Percentiles rank a stretch among this genome's conserved stretches.
phyloP scores from a whole-genome alignment of 208 protist genomes.

The Trypanosoma rangeli region DNA sequence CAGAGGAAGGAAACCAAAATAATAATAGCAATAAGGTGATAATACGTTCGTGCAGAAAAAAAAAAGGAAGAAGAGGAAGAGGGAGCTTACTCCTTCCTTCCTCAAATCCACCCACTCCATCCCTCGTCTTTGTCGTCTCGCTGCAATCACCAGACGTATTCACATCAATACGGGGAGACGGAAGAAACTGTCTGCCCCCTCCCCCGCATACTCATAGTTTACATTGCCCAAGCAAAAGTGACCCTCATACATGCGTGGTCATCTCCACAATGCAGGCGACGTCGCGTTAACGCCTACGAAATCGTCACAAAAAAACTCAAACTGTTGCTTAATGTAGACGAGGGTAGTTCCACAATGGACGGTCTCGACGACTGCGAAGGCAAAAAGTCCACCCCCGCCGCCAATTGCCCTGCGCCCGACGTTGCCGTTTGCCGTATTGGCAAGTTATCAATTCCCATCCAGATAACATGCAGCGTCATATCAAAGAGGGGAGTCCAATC shows the following conservation, averaged over 20 bases:
- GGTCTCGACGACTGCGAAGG: background rate
- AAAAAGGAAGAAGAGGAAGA: slow-evolving; percentile 5
- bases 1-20: no score
- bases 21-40: no score
- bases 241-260: background rate
- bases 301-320: slow-evolving; percentile 27
- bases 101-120: no score
- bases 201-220: background rate
- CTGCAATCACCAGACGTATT: background rate
- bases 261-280: background rate
- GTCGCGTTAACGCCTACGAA: slow-evolving; percentile 4
- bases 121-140: background rate
- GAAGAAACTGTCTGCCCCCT: no score
- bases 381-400: background rate
- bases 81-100: background rate
- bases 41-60: no score
- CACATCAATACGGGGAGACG: no score
- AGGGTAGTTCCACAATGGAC: background rate
- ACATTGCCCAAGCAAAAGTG: slow-evolving; percentile 1
- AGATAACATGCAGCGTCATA: slow-evolving; percentile 18
- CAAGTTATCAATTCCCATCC: background rate
- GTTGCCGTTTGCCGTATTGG: background rate
- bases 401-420: background rate
- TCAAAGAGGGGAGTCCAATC: slow-evolving; percentile 21
- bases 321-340: slow-evolving; percentile 13